Evolutionary conservation across 2,329 filamentous ascomycete genomes (phyloP).

Genomic region (Coniochaeta ligniaria): DNA sequence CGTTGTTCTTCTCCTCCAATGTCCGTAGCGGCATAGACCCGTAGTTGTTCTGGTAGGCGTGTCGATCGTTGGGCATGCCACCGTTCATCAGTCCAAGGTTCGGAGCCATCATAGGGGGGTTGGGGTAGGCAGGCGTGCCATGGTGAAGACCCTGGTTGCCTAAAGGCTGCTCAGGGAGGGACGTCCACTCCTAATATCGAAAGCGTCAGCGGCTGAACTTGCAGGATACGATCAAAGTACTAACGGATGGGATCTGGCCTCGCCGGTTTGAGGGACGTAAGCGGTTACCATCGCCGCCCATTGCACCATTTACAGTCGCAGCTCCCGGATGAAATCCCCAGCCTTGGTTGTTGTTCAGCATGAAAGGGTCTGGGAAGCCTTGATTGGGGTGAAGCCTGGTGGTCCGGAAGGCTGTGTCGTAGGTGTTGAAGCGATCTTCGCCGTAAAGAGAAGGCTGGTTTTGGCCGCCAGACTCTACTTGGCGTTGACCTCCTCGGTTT

Average conservation of each 20-base stretch:
- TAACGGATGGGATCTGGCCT: constrained; percentile 7
- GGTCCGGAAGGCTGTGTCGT: constrained; percentile 47
- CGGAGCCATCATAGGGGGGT: neutral
- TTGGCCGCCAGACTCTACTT: constrained; percentile 67
- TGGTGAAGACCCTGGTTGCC: constrained; percentile 7
- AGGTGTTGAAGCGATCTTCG: constrained; percentile 58
- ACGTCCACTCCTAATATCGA: constrained; percentile 13
- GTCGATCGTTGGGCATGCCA: constrained; percentile 17
- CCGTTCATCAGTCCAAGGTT: constrained; percentile 1
- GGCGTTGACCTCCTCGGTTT: constrained; percentile 67
- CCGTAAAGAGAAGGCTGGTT: constrained; percentile 59
- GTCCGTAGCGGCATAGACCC: constrained; percentile 29
- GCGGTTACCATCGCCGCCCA: constrained; percentile 58
- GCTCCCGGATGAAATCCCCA: constrained; percentile 39
- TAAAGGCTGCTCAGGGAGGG: constrained; percentile 7
- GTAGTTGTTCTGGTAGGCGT: constrained; percentile 29
- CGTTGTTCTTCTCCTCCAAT: constrained; percentile 39
- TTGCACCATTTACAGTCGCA: constrained; percentile 51
- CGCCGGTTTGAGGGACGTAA: constrained; percentile 63
- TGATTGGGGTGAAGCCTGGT: constrained; percentile 29
- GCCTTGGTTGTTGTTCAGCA: constrained; percentile 58
- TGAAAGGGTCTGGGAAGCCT: constrained; percentile 28
- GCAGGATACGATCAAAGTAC: constrained; percentile 1
- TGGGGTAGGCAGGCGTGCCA: constrained; percentile 8
- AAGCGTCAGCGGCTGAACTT: neutral